Evolutionary conservation across 371 early-diverging fungal species (phyloP).

Genomic region (Syncephalis plumigaleata): DNA sequence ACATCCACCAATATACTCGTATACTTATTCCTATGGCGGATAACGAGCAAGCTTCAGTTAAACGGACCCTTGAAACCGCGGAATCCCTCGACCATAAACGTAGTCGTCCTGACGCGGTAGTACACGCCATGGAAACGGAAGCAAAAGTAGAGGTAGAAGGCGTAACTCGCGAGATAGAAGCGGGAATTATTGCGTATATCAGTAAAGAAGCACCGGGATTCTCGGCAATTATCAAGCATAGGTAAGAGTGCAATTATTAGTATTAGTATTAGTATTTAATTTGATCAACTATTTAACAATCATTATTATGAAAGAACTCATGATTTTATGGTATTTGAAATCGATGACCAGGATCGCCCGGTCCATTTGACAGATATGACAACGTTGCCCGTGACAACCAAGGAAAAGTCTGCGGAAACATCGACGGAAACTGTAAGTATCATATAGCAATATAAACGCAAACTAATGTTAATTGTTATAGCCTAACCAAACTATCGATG

Average conservation of each 20-base stretch:
- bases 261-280: neutral
- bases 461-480: neutral
- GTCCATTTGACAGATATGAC: constrained; percentile 34
- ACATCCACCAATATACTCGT: no score
- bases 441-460: neutral
- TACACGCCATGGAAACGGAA: no score
- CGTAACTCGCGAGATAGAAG: constrained; percentile 28
- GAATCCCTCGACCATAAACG: no score
- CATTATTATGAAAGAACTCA: constrained; percentile 15
- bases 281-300: neutral
- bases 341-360: constrained; percentile 54
- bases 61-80: no score
- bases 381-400: constrained; percentile 1
- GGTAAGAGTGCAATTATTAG: constrained; percentile 26
- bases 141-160: no score
- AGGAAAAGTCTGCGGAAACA: constrained; percentile 6
- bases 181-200: constrained; percentile 60
- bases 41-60: no score
- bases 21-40: no score
- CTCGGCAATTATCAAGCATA: constrained; percentile 55
- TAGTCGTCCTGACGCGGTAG: no score
- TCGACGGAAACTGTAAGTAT: constrained; percentile 13
- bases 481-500: neutral
- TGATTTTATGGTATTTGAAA: constrained; percentile 92
- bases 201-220: constrained; percentile 39